Evolutionary conservation across 2,329 filamentous ascomycete genomes (phyloP), one percentile per base, ranked within the genome.

Genomic region (Botrytis squamosa): DNA sequence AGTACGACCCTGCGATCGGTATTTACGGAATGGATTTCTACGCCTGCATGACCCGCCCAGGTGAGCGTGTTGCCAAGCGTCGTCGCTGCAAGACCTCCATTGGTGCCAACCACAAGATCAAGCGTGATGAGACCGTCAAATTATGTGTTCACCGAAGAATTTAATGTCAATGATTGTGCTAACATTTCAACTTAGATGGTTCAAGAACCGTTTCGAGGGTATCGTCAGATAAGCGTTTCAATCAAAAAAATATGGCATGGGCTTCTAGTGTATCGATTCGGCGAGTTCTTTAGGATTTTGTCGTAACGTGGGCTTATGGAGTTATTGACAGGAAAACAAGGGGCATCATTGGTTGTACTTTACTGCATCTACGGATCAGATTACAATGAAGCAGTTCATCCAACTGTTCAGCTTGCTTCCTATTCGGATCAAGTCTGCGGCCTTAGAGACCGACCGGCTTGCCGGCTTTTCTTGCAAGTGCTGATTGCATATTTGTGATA

Each of bases 11-110:
- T 79, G 92, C 90, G 78, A 98, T 98, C 82, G 95, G 95, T 91
- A 98, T 98, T 86, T 98, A 97, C 90, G 95, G 96, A 85, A 99
- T 99, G 96, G 96, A 99, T 89, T 99, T 99, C 89, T 99, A 98
- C 93, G 95, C 92, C 93, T 98, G 95, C 94, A 99, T 99, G 96
- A 97, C 94, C 89, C 95, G 96, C 83, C 96, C 95, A 83, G 96
- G 96, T 88, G 95, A 97, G 91, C 95, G 96, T 85, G 94, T 99
- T 84, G 92, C 93, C 85, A 95, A 94, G 89, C 94, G 96, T 84
- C 92, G 95, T 85, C 94, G 95, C 83, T 91, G 88, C 88, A 93
- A 97, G 91, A 88, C 90, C 88, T 89, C 86, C 83, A 92, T 99
- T 84, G 96, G 96, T 84, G 84, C 93, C 83, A 89, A 86, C 86